These are phyloP conservation scores for Phoenix dactylifera DNA, from an alignment of 176 grass and related monocot species.

Conservation along the genomic window DNA sequence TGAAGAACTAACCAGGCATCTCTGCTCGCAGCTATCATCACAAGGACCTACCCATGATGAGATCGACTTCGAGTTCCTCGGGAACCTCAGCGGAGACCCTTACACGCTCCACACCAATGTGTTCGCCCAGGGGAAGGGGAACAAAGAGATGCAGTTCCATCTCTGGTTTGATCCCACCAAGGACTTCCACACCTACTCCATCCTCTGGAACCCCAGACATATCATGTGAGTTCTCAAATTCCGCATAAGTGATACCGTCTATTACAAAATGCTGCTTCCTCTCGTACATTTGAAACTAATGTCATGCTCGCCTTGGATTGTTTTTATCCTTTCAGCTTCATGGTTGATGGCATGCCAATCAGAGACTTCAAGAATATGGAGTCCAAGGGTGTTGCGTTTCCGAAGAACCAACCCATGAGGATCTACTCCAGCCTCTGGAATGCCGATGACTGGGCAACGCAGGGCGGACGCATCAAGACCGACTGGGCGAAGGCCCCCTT, in stretches of 20 bases:
- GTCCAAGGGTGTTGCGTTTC: background rate
- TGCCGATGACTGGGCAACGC: constrained; percentile 18
- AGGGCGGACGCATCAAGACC: constrained; percentile 8
- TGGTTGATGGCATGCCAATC: constrained; percentile 8
- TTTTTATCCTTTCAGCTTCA: background rate
- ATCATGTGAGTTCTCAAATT: background rate
- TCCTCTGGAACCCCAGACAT: constrained; percentile 5
- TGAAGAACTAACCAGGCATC: background rate
- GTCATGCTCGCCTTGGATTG: background rate
- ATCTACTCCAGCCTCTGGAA: constrained; percentile 14
- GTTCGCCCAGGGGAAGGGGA: constrained; percentile 3
- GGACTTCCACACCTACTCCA: constrained; percentile 17
- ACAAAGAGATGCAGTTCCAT: constrained; percentile 15
- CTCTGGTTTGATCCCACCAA: constrained; percentile 19
- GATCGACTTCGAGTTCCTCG: constrained; percentile 16
- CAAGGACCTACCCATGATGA: constrained; percentile 4
- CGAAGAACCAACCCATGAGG: constrained; percentile 9
- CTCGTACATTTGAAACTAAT: no score
- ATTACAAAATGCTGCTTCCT: background rate
- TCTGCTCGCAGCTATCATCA: constrained; percentile 1
- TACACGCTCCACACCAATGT: constrained; percentile 15
- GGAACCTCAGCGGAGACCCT: constrained; percentile 12
- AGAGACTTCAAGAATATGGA: constrained; percentile 12
- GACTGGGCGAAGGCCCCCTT: constrained; percentile 16
- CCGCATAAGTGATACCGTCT: background rate